These are phyloP conservation scores for Cryptosporidium felis DNA, from an alignment of 169 alveolate species.

Conservation along the genomic window DNA sequence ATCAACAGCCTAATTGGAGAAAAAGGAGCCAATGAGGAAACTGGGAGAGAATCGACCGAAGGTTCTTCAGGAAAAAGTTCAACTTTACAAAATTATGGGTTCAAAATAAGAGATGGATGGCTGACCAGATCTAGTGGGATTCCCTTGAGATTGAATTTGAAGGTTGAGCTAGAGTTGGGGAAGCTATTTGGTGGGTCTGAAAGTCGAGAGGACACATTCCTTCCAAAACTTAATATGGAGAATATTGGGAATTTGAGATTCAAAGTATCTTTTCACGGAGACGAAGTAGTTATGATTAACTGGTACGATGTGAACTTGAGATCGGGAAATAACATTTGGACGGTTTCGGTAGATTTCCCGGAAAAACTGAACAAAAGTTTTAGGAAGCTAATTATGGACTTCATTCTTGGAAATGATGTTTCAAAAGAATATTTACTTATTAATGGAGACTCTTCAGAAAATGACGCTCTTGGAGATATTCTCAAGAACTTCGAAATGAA, in stretches of 20 bases:
- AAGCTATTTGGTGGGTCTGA: background rate
- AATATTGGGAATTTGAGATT: slow-evolving; percentile 55
- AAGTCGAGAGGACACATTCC: background rate
- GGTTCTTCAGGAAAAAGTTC: background rate
- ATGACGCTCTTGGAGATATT: slow-evolving; percentile 21
- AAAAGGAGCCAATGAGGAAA: background rate
- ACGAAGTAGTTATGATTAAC: background rate
- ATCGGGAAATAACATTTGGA: slow-evolving; percentile 33
- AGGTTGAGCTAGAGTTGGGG: slow-evolving; percentile 7
- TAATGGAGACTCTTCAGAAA: slow-evolving; percentile 22
- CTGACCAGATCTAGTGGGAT: background rate
- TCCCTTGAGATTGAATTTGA: slow-evolving; percentile 10
- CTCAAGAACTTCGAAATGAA: slow-evolving; percentile 12
- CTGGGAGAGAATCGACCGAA: background rate
- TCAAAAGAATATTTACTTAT: background rate
- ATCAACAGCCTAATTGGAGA: background rate
- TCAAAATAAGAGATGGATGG: slow-evolving; percentile 37
- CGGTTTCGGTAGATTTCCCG: slow-evolving; percentile 20
- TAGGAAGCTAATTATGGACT: background rate
- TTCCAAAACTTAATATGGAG: slow-evolving; percentile 29
- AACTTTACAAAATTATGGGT: background rate
- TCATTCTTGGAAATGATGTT: background rate
- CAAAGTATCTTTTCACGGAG: background rate
- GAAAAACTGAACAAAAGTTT: background rate
- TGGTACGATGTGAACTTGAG: slow-evolving; percentile 47